Evolutionary conservation across 2,329 filamentous ascomycete species (phyloP), one percentile per base, ranked within the genome.

Genomic region (Geosmithia putterillii): DNA sequence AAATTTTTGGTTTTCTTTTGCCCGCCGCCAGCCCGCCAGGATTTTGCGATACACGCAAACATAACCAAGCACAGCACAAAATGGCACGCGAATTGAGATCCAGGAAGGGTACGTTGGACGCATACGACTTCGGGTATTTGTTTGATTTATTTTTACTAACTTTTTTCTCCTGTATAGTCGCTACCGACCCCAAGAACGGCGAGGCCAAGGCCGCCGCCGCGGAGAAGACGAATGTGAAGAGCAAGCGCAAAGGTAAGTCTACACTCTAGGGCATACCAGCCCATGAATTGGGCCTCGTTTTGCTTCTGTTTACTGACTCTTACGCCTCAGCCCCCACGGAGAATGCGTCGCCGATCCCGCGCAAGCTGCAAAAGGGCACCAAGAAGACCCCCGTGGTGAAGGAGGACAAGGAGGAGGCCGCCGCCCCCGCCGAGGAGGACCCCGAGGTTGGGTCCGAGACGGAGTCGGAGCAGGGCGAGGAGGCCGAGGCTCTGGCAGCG

Each of bases 401-500:
- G 38, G 50, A 37, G 14, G 34, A 36, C 34, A 15, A 36, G 34
- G 40, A 50, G 42, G 55, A 58, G 49, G 50, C 54, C 48, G 56
- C 44, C 47, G 54, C 42, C 19, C 46, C 34, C 43, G 49, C 48
- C 20, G 49, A 54, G 32, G 49, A 54, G 38, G 44, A 43, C 17
- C 54, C 28, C 39, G 56, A 59, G 20, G 55, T 58, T 36, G 57
- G 48, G 28, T 52, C 49, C n/a, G 55, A 42, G 4, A 57, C 55
- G 10, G 59, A 62, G 9, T 56, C 60, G 4, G 64, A 64, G 18
- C 61, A 62, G 34, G 59, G 69, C 44, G 62, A 63, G 22, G 60
- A 69, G 41, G 64, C 63, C 22, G 62, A 64, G 34, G 61, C 63
- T 22, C 58, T 74, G 6, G 70, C 67, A 9, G 59, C 62, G 22